Percentiles rank a stretch among this genome's conserved stretches.
Evolutionary conservation across 129 eudicot genomes (phyloP).

Genomic region (Heracleum sosnowskyi): DNA sequence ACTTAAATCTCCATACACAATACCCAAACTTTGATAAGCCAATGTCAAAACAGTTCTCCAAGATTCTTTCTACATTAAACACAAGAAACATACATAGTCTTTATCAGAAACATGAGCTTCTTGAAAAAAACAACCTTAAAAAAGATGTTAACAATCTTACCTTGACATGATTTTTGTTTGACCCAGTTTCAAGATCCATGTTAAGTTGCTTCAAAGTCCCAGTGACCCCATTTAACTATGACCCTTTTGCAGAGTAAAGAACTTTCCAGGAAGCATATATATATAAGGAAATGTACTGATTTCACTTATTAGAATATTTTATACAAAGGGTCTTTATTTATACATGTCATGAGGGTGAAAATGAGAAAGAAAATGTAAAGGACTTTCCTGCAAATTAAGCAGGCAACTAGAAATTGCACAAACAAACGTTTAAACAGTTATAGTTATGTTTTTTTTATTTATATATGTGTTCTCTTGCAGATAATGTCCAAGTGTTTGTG

Average conservation of each 20-base stretch:
- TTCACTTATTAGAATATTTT: not conserved
- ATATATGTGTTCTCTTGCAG: too few relatives aligned
- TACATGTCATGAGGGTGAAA: not conserved
- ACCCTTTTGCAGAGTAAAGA: conserved; percentile 29
- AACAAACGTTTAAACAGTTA: too few relatives aligned
- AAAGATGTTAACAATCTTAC: conserved; percentile 14
- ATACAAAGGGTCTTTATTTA: not conserved
- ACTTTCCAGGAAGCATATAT: conserved; percentile 18
- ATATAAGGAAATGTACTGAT: not conserved
- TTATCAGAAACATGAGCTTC: not conserved
- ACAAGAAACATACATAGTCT: not conserved
- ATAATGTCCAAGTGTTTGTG: too few relatives aligned
- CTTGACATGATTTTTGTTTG: conserved; percentile 35
- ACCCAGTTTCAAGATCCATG: conserved; percentile 85
- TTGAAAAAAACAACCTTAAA: not conserved
- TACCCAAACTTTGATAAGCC: conserved; percentile 96
- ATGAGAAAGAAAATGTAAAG: too few relatives aligned
- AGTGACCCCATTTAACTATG: conserved; percentile 26
- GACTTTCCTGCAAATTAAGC: not conserved
- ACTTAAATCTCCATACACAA: conserved; percentile 97
- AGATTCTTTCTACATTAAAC: conserved; percentile 59
- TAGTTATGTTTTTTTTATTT: too few relatives aligned
- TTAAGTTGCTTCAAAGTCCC: conserved; percentile 30
- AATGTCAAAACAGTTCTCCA: conserved; percentile 82
- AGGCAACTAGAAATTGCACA: not conserved